Evolutionary conservation across 768 basidiomycete species (phyloP), one percentile per base, ranked within the genome.

Genomic region (Rhodocollybia butyracea): DNA sequence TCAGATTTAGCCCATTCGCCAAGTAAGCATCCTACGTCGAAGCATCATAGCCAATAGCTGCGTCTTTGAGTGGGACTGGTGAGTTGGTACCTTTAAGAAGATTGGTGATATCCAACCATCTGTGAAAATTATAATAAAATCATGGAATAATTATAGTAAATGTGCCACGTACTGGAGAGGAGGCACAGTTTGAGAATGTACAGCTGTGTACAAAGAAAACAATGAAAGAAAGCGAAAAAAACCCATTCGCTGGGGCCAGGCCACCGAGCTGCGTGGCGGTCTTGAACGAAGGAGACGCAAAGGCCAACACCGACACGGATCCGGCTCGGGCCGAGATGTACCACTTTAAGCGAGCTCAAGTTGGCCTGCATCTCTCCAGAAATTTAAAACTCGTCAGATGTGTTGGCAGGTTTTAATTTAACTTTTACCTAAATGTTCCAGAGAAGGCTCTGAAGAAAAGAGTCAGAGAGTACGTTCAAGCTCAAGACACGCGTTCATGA

Each of bases 71-170:
- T 30, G 83, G 79, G 6, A 85, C 84, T 6, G 87, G 82, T 1
- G 73, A 68, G 3, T 79, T 54, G 1, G 85, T 66, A 30, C 88
- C 87, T 29, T 69, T 70, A 40, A 88, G 71, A 51, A 83, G 71
- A 60, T 60, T 58, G 4, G 86, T 80, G 61, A 91, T 72, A 67
- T 89, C 88, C 66, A 92, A 81, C 90, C 85, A 88, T 46, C 53
- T 54, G n/a, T n/a, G n/a, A n/a, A n/a, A n/a, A n/a, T n/a, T n/a
- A 58, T 71, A 70, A 10, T 69, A 53, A 53, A 60, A n/a, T 71
- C 73, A 7, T 73, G 24, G 36, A 41, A 32, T 15, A n/a, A 31
- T 56, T 45, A n/a, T 55, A 48, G 21, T 59, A 38, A 61, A 73
- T 10, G 2, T 12, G 17, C 8, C n/a, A 54, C 53, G 42, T 36